Conservation (phyloP, 441 rosid genomes). For the Erodium texanum region DNA sequence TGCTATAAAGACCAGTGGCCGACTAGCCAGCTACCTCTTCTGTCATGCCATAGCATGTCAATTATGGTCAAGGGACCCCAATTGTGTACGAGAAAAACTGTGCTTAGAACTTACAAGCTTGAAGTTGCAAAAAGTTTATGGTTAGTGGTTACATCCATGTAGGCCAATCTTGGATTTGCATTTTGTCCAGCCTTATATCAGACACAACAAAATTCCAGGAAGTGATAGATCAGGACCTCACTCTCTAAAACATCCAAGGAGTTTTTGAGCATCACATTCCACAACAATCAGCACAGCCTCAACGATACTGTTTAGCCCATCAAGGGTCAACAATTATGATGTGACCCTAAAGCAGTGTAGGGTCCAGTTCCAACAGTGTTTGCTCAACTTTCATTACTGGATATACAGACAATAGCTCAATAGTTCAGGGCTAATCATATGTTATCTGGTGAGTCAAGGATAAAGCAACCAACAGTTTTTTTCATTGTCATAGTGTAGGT, state of each 20-base stretch:
- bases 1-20: neutral
- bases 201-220: neutral
- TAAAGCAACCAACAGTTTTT: neutral
- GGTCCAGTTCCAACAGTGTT: neutral
- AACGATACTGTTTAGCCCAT: neutral
- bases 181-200: neutral
- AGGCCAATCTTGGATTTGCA: neutral
- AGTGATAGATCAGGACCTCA: neutral
- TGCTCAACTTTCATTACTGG: neutral
- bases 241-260: neutral
- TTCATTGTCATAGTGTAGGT: neutral
- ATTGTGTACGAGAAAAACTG: neutral
- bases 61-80: neutral
- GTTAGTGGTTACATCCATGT: neutral
- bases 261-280: neutral
- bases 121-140: neutral
- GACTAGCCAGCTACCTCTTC: neutral
- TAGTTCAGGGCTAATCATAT: neutral
- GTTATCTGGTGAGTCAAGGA: neutral
- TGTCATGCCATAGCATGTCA: constrained; percentile 3
- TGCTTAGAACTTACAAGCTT: constrained; percentile 10
- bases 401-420: neutral
- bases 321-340: neutral
- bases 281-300: neutral
- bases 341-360: neutral